Conservation (phyloP, 2,329 filamentous ascomycete genomes). For the Dothideomycetes sp. region DNA sequence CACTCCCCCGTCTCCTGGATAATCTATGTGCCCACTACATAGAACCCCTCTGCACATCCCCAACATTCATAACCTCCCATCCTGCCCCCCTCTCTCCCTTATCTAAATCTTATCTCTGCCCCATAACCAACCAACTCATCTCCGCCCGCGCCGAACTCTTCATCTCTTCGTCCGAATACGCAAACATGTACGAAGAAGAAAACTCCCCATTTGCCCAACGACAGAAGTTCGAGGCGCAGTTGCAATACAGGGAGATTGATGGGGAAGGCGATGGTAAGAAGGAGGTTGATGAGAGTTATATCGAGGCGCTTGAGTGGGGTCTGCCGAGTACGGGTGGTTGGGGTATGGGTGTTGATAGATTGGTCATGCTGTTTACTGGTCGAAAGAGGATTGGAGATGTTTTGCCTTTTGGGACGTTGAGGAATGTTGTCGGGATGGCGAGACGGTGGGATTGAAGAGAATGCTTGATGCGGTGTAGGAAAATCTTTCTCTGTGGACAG, state of each 20-base stretch:
- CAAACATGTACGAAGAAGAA: constrained; percentile 98
- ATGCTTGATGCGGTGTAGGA: too few relatives aligned
- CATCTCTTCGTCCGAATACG: constrained; percentile 62
- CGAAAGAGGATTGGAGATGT: constrained; percentile 74
- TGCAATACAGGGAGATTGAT: constrained; percentile 29
- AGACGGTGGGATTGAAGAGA: constrained; percentile 37
- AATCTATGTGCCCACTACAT: constrained; percentile 66
- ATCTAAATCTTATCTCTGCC: constrained; percentile 73
- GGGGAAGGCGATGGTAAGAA: constrained; percentile 39
- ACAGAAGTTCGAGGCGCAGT: constrained; percentile 63
- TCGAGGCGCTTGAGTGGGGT: constrained; percentile 76
- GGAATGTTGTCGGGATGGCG: constrained; percentile 42
- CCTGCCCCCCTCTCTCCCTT: constrained; percentile 86
- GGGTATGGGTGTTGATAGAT: constrained; percentile 85
- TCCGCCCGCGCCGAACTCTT: constrained; percentile 31
- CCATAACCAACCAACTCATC: constrained; percentile 49
- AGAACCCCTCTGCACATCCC: constrained; percentile 63
- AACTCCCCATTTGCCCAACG: constrained; percentile 84
- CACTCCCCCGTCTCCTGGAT: constrained; percentile 67
- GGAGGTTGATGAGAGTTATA: constrained; percentile 67
- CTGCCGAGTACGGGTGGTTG: constrained; percentile 94
- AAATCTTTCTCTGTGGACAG: too few relatives aligned
- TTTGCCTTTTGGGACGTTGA: constrained; percentile 77
- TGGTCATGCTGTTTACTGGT: constrained; percentile 85
- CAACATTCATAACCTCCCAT: constrained; percentile 82